phyloP scores from a whole-genome alignment of 345 rosid species.

The Corchorus olitorius region DNA sequence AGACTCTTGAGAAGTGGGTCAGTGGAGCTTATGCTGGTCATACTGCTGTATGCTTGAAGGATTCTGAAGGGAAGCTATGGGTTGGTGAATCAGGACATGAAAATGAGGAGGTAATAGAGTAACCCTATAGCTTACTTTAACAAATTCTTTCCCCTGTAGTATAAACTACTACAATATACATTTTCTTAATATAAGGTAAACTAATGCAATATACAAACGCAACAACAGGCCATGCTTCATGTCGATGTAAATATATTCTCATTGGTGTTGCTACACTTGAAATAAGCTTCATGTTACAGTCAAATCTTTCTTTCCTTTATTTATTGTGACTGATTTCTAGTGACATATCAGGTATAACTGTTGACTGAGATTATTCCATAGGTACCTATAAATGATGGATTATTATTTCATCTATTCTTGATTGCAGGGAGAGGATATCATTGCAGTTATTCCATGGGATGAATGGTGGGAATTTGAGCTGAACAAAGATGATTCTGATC shows the following conservation, averaged over 20 bases:
- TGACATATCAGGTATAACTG: neutral
- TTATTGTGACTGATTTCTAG: neutral
- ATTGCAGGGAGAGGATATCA: constrained; percentile 81
- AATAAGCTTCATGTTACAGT: neutral
- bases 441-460: constrained; percentile 90
- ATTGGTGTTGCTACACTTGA: neutral
- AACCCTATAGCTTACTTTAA: neutral
- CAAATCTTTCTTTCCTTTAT: neutral
- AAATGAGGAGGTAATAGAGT: constrained; percentile 72
- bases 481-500: constrained; percentile 85
- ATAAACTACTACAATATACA: neutral
- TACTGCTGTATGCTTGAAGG: constrained; percentile 83
- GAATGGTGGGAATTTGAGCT: constrained; percentile 99
- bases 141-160: neutral
- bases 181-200: too few species aligned
- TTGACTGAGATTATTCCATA: constrained; percentile 1
- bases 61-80: constrained; percentile 93
- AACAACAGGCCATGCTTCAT: neutral
- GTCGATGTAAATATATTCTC: neutral
- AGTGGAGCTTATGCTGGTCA: constrained; percentile 99
- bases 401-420: constrained; percentile 11
- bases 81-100: constrained; percentile 97
- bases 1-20: constrained; percentile 99
- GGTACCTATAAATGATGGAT: neutral
- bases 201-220: too few species aligned